Percentiles rank a stretch among this genome's conserved stretches.
phyloP scores from a whole-genome alignment of 148 eudicot species.

The Suaeda aralocaspica region DNA sequence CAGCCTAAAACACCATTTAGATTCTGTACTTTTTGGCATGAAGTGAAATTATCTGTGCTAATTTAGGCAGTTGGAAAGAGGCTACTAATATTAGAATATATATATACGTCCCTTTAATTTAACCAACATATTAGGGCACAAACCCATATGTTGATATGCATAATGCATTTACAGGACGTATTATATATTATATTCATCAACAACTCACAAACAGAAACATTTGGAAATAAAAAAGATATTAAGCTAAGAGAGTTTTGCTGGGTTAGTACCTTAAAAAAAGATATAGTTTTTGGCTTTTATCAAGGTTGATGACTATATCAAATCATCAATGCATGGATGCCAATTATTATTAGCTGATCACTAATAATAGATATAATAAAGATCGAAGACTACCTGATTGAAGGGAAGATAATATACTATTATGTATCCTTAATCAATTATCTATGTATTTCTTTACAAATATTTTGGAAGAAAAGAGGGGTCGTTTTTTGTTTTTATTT shows the following conservation, averaged over 20 bases:
- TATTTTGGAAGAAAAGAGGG: no score
- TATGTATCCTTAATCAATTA: no score
- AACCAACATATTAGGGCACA: neutral
- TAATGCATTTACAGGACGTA: no score
- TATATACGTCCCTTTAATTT: neutral
- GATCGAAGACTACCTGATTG: no score
- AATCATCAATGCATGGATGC: neutral
- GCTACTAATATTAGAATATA: no score
- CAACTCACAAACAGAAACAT: neutral
- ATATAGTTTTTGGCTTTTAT: neutral
- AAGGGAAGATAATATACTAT: no score
- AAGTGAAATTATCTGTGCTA: neutral
- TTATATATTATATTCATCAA: neutral
- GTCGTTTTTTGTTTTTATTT: no score
- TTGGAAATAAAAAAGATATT: neutral
- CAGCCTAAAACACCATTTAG: constrained; percentile 26
- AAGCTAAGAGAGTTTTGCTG: neutral
- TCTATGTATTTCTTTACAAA: no score
- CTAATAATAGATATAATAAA: no score
- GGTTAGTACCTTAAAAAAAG: neutral
- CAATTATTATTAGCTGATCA: constrained; percentile 17
- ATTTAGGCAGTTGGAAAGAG: constrained; percentile 8
- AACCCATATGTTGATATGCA: neutral
- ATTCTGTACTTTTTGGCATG: constrained; percentile 25
- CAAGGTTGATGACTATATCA: neutral